phyloP scores from a whole-genome alignment of 306 rosid species.

The Argentina anserina region DNA sequence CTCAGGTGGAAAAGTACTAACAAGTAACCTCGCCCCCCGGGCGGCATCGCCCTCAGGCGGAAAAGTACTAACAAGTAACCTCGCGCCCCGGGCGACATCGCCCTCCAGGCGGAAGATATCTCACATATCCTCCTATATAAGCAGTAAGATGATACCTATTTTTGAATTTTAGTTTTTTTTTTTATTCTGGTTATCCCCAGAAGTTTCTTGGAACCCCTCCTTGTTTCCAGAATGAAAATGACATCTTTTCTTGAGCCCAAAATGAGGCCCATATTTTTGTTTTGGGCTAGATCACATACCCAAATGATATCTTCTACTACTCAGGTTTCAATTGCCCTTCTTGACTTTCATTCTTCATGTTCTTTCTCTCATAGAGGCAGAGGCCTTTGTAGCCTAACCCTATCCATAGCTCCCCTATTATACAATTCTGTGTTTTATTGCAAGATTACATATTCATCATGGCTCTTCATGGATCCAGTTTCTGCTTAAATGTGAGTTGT shows the following conservation, averaged over 20 bases:
- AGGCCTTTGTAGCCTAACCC: not conserved
- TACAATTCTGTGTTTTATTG: not conserved
- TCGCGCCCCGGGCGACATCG: too few species aligned
- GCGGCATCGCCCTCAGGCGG: too few species aligned
- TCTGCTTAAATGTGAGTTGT: slow-evolving; percentile 30
- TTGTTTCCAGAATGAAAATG: not conserved
- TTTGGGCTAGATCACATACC: not conserved
- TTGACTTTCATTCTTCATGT: not conserved
- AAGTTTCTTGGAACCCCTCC: slow-evolving; percentile 4
- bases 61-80: too few species aligned
- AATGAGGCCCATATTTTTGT: not conserved
- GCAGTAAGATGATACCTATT: too few species aligned
- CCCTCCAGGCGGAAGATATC: too few species aligned
- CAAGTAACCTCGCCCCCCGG: too few species aligned
- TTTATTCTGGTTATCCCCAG: too few species aligned
- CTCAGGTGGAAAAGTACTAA: too few species aligned
- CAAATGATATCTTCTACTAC: not conserved
- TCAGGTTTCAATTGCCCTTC: not conserved
- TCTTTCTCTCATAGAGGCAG: not conserved
- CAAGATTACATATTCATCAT: slow-evolving; percentile 2
- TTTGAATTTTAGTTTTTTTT: too few species aligned
- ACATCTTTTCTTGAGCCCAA: not conserved
- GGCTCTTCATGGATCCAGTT: slow-evolving; percentile 37
- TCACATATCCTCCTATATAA: too few species aligned
- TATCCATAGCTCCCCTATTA: not conserved